Evolutionary conservation across 805 yeast genomes (phyloP), one percentile per base, ranked within the genome.

Genomic region (Starmerella riodocensis): DNA sequence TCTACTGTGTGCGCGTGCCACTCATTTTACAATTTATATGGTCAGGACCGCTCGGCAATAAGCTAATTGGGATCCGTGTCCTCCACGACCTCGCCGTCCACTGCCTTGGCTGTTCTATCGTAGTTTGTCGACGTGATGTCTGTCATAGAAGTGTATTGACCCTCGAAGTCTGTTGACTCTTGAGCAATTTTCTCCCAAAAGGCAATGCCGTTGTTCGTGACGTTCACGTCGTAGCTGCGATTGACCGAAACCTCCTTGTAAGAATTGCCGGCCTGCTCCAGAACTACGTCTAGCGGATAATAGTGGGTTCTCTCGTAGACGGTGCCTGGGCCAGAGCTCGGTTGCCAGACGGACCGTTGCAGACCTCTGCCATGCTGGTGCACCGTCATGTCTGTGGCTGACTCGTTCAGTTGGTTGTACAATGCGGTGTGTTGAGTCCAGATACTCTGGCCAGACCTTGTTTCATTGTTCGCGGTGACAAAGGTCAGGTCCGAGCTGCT

Each of bases 71-170:
- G 16, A 3, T n/a, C 18, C 21, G 28, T 14, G 28, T 38, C 37
- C 21, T 29, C 25, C n/a, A 36, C 33, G 17, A 40, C 30, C 18
- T 17, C 19, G 20, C 39, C 43, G 18, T 31, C 12, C 11, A 14
- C 11, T 2, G 42, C 31, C 5, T 20, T 34, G 20, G 37, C 46
- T 26, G 39, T 43, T 14, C 39, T 40, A 21, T 40, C 35, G 26
- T 40, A 43, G 18, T 14, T 21, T 16, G 27, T 36, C 3, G 29
- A 23, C 17, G 29, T 37, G 4, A 41, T 18, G 23, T 41, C 41
- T 25, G 32, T 36, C 5, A 36, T 29, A n/a, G 41, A 37, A 12
- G 20, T 9, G 30, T 18, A 26, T 6, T 29, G 21, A 2, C 16
- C 14, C 8, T 26, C 29, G 6, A 9, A 14, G 14, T 29, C 27